A percentile compares a stretch with the other conserved stretches of the same genome.
Evolutionary conservation across 306 rosid species (phyloP).

Genomic region (Pyrus pyrifolia): DNA sequence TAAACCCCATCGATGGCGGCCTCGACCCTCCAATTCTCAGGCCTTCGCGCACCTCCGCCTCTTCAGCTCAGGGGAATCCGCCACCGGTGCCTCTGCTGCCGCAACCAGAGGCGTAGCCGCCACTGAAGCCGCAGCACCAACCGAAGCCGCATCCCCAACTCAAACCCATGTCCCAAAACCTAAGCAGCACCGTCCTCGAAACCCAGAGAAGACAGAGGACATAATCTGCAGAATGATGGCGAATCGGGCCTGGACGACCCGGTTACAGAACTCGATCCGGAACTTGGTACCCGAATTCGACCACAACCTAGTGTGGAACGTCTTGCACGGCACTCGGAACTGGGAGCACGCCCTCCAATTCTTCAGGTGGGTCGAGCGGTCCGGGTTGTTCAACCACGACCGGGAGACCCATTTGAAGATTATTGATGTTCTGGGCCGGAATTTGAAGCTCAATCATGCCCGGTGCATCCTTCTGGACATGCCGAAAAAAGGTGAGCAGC

Average conservation of each 20-base stretch:
- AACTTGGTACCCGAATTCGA: conserved; percentile 58
- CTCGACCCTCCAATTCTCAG: conserved; percentile 24
- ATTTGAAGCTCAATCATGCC: conserved; percentile 77
- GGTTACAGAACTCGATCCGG: conserved; percentile 73
- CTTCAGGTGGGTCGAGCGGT: conserved; percentile 86
- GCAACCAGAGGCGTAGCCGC: background rate
- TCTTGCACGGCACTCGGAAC: conserved; percentile 50
- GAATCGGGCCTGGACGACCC: conserved; percentile 91
- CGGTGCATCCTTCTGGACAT: conserved; percentile 64
- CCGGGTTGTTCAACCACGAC: conserved; percentile 59
- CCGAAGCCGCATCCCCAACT: background rate
- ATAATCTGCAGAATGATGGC: conserved; percentile 65
- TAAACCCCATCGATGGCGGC: conserved; percentile 40
- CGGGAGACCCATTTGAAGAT: conserved; percentile 69
- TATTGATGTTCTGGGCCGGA: conserved; percentile 62
- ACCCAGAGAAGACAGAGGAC: conserved; percentile 45
- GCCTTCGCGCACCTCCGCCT: conserved; percentile 20
- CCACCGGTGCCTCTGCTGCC: background rate
- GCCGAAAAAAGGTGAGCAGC: conserved; percentile 39
- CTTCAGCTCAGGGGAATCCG: conserved; percentile 14
- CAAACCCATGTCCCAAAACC: conserved; percentile 28
- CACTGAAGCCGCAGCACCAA: background rate
- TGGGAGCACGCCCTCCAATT: conserved; percentile 76
- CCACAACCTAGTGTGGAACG: conserved; percentile 59
- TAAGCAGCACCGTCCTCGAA: conserved; percentile 18